Evolutionary conservation across 345 rosid genomes (phyloP), one percentile per base, ranked within the genome.

Genomic region (Hibiscus trionum): DNA sequence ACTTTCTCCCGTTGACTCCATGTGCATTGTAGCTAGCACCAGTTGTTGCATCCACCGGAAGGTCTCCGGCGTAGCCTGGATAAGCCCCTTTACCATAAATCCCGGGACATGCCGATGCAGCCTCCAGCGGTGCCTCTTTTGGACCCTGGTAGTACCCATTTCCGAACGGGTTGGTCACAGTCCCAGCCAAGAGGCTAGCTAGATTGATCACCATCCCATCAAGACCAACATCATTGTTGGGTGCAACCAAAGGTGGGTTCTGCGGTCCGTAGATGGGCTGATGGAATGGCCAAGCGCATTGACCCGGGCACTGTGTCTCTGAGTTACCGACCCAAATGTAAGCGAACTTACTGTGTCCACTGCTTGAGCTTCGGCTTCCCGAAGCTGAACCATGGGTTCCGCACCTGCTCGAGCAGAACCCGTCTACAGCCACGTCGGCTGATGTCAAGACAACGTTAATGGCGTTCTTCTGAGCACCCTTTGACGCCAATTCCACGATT

Each of bases 261-360:
- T 93, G 98, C 4, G 98, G 96, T 3, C 96, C 93, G 68, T 90
- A 87, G 15, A 84, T 82, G 8, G 95, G 96, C 70, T 90, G 90
- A 84, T 93, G 95, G 67, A 90, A 93, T 0, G 98, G 96, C 96
- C 98, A 93, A 60, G 96, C 94, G 77, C 98, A 93, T 66, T 85
- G 90, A 2, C 96, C 98, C 0, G 96, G 93, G 69, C 91, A 93
- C 33, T 93, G 96, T 7, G 82, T 85, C 66, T 85, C 96, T 0
- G 98, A 86, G 83, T 88, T 88, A 0, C 96, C 98, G 2, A 90
- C 96, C 96, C 96, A 90, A 14, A 89, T 83, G 80, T 86, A 93
- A 2, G 95, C 84, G 19, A 82, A 85, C 39, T 81, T 84, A 16
- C 19, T 50, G 19, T 50, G 56, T 3, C 19, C 56, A n/a, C 16